phyloP scores from a whole-genome alignment of 352 stramenopile species.

The Thalassiosira ordinaria region DNA sequence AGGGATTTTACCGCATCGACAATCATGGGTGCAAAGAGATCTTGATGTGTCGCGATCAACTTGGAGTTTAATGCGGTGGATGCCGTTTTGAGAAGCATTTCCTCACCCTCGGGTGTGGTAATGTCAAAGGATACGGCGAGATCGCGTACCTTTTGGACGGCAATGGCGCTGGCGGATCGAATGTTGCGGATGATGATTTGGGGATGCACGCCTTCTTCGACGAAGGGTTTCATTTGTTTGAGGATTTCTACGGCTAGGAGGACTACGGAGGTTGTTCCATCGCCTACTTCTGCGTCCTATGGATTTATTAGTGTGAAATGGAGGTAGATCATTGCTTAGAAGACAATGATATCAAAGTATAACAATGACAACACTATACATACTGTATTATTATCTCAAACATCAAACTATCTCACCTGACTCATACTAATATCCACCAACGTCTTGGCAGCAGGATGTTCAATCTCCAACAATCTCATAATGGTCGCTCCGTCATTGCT shows the following conservation, averaged over 20 bases:
- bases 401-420: too few relatives aligned
- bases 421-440: conserved; percentile 97
- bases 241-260: conserved; percentile 97
- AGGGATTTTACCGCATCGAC: conserved; percentile 95
- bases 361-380: conserved; percentile 60
- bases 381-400: too few relatives aligned
- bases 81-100: conserved; percentile 87
- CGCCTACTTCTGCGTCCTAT: conserved; percentile 87
- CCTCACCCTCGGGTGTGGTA: conserved; percentile 44
- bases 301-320: too few relatives aligned
- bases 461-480: conserved; percentile 98
- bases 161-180: conserved; percentile 93
- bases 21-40: conserved; percentile 98
- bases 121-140: conserved; percentile 79
- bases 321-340: too few relatives aligned
- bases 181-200: conserved; percentile 98
- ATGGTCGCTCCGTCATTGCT: conserved; percentile 99
- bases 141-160: conserved; percentile 97
- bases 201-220: conserved; percentile 99
- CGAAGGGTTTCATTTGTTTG: conserved; percentile 95
- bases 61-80: conserved; percentile 98
- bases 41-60: conserved; percentile 96
- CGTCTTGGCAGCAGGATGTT: conserved; percentile 98
- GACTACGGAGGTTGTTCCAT: conserved; percentile 96
- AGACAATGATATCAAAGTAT: conserved; percentile 4